Base-by-base conservation (phyloP, 2,329 filamentous ascomycete species). In the Seiridium unicorne region DNA sequence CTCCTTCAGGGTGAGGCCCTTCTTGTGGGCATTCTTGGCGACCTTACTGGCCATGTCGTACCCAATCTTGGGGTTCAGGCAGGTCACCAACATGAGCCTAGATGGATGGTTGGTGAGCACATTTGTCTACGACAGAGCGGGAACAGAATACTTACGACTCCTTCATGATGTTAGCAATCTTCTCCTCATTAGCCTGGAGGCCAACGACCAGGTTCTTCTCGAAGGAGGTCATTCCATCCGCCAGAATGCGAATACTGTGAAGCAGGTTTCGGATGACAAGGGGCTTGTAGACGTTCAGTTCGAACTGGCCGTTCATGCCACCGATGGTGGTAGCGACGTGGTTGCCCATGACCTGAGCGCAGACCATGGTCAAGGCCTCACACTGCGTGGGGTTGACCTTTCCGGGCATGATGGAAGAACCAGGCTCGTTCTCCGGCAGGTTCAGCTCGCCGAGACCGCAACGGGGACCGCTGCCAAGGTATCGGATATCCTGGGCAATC, bases 371-470 rank as follows among this genome's bases (percentile, higher is more conserved):
- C 76, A 99, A 81, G 63, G 93, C 91, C 83, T 99, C 95, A 79
- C 93, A 97, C 81, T 99, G 95, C 38, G 95, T 99, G 38, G 95
- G 95, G 83, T 99, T 99, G 75, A 99, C 95, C 84, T 99, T 99
- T 72, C 95, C 95, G 49, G 95, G 95, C 95, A 99, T 99, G 83
- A 99, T 98, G 69, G 91, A 96, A 72, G 90, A 95, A 65, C 94
- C 94, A 40, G 95, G 95, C 83, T 99, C 95, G 81, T 99, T 99
- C 82, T 99, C 95, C 34, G 95, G 95, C 56, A 99, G 87, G 72
- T 86, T 86, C 64, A 99, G 86, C 82, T 99, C 95, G 66, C 93
- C 94, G 31, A 98, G 89, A 72, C 95, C 95, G 78, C 95, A 98
- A 62, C 95, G 92, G 59, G 95, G 95, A 13, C 95, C 95, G 67